phyloP scores from a whole-genome alignment of 371 early-diverging fungal species.

The Saksenaea oblongispora region DNA sequence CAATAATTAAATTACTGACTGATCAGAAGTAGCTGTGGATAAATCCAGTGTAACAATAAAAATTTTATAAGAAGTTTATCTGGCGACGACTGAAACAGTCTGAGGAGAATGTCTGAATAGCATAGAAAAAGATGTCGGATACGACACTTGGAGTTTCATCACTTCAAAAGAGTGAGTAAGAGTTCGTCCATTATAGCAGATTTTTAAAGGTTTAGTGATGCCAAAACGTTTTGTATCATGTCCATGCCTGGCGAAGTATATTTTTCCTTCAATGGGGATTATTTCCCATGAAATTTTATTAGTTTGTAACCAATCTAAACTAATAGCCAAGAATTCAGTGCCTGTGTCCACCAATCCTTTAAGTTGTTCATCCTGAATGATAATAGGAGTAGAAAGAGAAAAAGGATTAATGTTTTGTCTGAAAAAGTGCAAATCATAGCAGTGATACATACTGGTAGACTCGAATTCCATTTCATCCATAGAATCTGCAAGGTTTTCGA shows the following conservation, averaged over 20 bases:
- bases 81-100: too few species aligned
- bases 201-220: neutral
- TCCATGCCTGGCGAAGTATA: neutral
- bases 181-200: neutral
- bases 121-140: too few species aligned
- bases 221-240: neutral
- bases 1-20: too few species aligned
- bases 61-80: too few species aligned
- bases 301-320: neutral
- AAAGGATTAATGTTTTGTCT: neutral
- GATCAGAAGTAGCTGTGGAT: too few species aligned
- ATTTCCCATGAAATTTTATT: neutral
- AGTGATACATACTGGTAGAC: neutral
- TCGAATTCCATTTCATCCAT: neutral
- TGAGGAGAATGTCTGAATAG: too few species aligned
- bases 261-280: neutral
- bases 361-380: neutral
- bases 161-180: slow-evolving; percentile 10
- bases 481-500: neutral
- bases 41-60: too few species aligned
- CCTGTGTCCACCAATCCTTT: neutral
- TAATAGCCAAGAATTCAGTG: neutral
- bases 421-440: neutral
- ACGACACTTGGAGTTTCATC: neutral
- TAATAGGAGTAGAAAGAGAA: neutral